Percentiles rank a stretch among this genome's conserved stretches.
Conservation (phyloP, 192 early-diverging fungal genomes). For the Endogone sp. region DNA sequence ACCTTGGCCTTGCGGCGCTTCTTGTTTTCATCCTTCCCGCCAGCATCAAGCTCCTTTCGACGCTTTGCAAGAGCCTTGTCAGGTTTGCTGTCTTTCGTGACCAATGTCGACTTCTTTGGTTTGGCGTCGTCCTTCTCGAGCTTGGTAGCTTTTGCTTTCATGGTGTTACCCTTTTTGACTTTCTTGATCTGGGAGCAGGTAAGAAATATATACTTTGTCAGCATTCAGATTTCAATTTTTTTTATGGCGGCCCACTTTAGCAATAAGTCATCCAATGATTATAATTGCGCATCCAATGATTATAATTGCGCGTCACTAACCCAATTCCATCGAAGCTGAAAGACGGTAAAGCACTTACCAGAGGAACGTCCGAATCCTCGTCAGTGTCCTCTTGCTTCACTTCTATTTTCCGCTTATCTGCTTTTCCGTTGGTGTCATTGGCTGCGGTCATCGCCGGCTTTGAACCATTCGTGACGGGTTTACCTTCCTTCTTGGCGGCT, state of each 20-base stretch:
- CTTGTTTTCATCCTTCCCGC: constrained; percentile 12
- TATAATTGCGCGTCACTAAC: too few species aligned
- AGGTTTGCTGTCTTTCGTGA: neutral
- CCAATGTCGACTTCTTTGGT: neutral
- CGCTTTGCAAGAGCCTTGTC: constrained; percentile 15
- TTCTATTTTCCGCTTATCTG: constrained; percentile 10
- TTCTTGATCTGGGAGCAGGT: constrained; percentile 16
- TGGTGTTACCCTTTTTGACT: constrained; percentile 10
- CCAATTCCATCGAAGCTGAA: too few species aligned
- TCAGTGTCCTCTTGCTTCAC: constrained; percentile 31
- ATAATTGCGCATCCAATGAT: too few species aligned
- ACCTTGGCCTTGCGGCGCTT: constrained; percentile 30
- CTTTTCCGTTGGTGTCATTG: constrained; percentile 8
- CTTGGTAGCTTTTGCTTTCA: constrained; percentile 5
- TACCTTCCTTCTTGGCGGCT: constrained; percentile 28
- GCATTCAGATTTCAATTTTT: too few species aligned
- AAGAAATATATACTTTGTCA: too few species aligned
- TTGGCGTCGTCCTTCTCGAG: neutral
- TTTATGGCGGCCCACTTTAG: too few species aligned
- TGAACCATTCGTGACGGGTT: constrained; percentile 20
- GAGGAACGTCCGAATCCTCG: constrained; percentile 32
- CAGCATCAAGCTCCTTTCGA: constrained; percentile 7
- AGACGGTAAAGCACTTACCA: constrained; percentile 28
- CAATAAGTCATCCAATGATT: too few species aligned
- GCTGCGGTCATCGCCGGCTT: constrained; percentile 4